A percentile compares a stretch with the other conserved stretches of the same genome.
phyloP scores from a whole-genome alignment of 108 stramenopile species.

The Fragilaria crotonensis region DNA sequence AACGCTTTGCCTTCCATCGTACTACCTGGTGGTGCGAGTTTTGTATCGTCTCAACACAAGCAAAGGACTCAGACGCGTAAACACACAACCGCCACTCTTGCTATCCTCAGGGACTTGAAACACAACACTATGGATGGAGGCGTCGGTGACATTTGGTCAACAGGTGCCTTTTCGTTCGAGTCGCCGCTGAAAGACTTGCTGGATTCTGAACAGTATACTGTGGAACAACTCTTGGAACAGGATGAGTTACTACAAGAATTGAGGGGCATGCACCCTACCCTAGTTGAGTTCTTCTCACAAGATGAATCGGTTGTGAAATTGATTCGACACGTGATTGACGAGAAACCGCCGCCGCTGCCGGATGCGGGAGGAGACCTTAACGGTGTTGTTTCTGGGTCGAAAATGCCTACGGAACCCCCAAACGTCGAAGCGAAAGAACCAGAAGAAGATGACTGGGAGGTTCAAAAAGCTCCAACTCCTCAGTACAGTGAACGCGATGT shows the following conservation, averaged over 20 bases:
- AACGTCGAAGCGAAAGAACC: neutral
- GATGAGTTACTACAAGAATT: constrained; percentile 95
- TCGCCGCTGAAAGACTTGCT: constrained; percentile 87
- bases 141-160: constrained; percentile 74
- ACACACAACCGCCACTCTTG: too few species aligned
- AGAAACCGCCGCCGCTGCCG: neutral
- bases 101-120: too few species aligned
- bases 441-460: neutral
- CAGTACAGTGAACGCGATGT: neutral
- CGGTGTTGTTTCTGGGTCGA: too few species aligned
- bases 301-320: constrained; percentile 67
- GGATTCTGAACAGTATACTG: constrained; percentile 64
- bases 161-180: constrained; percentile 43
- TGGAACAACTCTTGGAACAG: constrained; percentile 80
- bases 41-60: too few species aligned
- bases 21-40: too few species aligned
- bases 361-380: neutral
- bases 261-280: constrained; percentile 70
- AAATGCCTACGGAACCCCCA: neutral
- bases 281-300: constrained; percentile 81
- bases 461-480: neutral
- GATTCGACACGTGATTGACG: constrained; percentile 49
- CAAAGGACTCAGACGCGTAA: too few species aligned
- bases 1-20: too few species aligned
- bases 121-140: neutral